Conservation (phyloP, 768 basidiomycete genomes). For the Boletus tomentosulus region DNA sequence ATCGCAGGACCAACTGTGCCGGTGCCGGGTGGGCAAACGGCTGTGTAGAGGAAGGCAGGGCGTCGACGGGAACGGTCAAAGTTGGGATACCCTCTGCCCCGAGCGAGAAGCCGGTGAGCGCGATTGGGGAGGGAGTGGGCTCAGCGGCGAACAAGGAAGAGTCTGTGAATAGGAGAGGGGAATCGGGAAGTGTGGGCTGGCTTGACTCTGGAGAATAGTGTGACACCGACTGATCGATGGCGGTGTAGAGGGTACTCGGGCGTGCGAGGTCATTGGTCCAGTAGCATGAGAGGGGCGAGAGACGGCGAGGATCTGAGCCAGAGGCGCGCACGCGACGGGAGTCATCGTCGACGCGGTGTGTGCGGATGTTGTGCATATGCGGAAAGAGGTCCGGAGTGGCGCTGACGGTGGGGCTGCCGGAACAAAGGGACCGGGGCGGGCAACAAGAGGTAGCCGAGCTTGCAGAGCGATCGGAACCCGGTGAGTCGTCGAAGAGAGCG, state of each 20-base stretch:
- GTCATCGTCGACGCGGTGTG: constrained; percentile 25
- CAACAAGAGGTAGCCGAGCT: constrained; percentile 26
- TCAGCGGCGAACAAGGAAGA: constrained; percentile 28
- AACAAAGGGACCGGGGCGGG: constrained; percentile 23
- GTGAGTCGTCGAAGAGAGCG: constrained; percentile 29
- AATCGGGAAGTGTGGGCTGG: constrained; percentile 25
- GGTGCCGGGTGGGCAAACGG: constrained; percentile 34
- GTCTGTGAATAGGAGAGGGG: constrained; percentile 25
- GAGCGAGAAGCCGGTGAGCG: constrained; percentile 42
- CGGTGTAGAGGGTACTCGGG: constrained; percentile 21
- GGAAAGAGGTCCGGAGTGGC: constrained; percentile 28
- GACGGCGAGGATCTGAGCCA: constrained; percentile 31
- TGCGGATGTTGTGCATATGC: constrained; percentile 17
- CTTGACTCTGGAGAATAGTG: constrained; percentile 24
- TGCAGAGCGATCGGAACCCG: constrained; percentile 30
- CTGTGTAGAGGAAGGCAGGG: constrained; percentile 40
- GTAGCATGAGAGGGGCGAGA: constrained; percentile 29
- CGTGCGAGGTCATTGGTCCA: constrained; percentile 26
- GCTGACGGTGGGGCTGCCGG: constrained; percentile 15
- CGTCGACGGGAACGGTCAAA: constrained; percentile 55
- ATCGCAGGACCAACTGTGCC: constrained; percentile 44
- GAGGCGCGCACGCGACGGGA: constrained; percentile 29
- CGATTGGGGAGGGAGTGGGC: constrained; percentile 33
- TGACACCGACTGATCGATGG: constrained; percentile 18
- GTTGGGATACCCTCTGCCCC: constrained; percentile 69